Percentiles rank a stretch among this genome's conserved stretches.
Evolutionary conservation across 345 rosid genomes (phyloP).

Genomic region (Reutealis trisperma): DNA sequence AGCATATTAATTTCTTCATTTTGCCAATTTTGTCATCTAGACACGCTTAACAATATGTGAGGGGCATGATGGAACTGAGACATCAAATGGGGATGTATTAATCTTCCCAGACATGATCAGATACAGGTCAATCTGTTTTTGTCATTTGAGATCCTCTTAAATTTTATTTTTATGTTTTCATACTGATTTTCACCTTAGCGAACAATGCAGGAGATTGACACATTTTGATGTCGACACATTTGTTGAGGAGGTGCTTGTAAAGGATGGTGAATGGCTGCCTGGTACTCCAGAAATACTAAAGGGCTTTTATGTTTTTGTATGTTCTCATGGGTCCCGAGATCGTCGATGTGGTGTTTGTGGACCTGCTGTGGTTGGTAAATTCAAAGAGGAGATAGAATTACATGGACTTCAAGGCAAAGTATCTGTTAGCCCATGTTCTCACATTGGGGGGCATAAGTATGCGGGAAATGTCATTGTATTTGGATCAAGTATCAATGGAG

Average conservation of each 20-base stretch:
- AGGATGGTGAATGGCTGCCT: conserved; percentile 90
- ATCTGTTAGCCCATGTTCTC: conserved; percentile 95
- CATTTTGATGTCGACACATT: conserved; percentile 99
- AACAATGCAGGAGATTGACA: conserved; percentile 89
- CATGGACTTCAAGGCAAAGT: conserved; percentile 80
- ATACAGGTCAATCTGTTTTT: conserved; percentile 65
- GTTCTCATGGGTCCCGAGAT: conserved; percentile 92
- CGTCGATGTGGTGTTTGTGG: conserved; percentile 95
- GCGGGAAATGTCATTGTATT: conserved; percentile 95
- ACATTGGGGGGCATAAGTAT: conserved; percentile 91
- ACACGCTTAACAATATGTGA: conserved; percentile 90
- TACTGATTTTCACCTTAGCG: conserved; percentile 21
- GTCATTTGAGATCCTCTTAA: conserved; percentile 6
- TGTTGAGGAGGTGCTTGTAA: conserved; percentile 96
- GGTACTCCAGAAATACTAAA: conserved; percentile 81
- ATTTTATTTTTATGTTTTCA: conserved; percentile 9
- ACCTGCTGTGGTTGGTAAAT: conserved; percentile 71
- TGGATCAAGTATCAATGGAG: conserved; percentile 55
- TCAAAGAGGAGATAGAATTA: conserved; percentile 80
- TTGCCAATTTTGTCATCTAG: conserved; percentile 36
- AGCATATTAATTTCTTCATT: neutral
- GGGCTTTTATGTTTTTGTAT: conserved; percentile 86
- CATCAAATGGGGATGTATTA: conserved; percentile 94
- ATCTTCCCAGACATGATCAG: conserved; percentile 97
- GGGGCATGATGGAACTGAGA: conserved; percentile 97